Evolutionary conservation across 2,329 filamentous ascomycete species (phyloP), one percentile per base, ranked within the genome.

Genomic region (Apiospora phragmitis): DNA sequence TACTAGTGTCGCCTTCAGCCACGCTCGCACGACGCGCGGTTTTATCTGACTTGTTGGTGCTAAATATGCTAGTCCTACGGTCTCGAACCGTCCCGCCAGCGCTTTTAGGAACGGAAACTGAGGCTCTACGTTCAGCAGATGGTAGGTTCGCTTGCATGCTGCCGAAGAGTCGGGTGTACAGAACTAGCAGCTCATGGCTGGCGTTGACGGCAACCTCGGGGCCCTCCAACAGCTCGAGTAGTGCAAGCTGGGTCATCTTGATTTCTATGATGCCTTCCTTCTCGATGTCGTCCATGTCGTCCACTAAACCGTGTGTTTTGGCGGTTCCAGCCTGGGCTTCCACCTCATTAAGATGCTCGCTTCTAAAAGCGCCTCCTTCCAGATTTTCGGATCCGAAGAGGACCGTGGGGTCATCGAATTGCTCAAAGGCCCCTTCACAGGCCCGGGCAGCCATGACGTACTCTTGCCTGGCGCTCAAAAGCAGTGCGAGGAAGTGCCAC

Each of bases 371-470:
- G 42, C 73, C 76, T 38, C 73, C 76, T 41, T 81, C 79, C 69
- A 88, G 78, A 21, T 89, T 85, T 43, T 87, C 82, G 68, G 86
- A 86, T 24, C 92, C 93, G 77, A 94, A 94, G 0, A 95, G 86
- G 8, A 92, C 86, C 0, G 88, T 81, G 0, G 91, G 88, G 72
- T 94, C 91, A 69, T 91, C 90, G 76, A 97, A 97, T 77, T 97
- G 94, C 75, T 97, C 94, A 78, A 98, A 93, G 4, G 94, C 95
- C 35, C 94, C 94, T 78, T 97, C 94, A 75, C 95, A 98, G 42
- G 94, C 92, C 76, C 92, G 91, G 38, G 90, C 88, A 1, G 96
- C 95, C 80, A 93, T 92, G 67, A 89, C 84, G 76, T 93, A 97
- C 73, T 98, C 94, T 74, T 97, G 93, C 73, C 93, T 91, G 1